Base-by-base conservation (phyloP, 2,329 filamentous ascomycete genomes). In the Purpureocillium takamizusanense region DNA sequence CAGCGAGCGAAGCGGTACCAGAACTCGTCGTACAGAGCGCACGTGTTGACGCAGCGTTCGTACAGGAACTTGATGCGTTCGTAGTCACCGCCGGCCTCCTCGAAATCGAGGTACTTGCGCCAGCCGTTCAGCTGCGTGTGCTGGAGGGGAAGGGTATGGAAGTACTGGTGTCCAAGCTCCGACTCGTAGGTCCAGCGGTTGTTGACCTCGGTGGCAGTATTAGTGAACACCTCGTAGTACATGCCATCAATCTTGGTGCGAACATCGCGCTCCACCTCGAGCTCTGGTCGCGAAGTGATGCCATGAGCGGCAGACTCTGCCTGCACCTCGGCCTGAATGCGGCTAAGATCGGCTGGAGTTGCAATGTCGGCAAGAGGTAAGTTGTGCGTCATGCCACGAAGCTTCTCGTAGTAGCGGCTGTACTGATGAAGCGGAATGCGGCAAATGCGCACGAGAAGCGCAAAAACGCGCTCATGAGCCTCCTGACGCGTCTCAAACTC, bases 1-100 rank as follows among this genome's bases (percentile, higher is more conserved):
- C 92, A 98, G 31, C 90, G 74, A 13, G 84, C 86, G 61, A 95
- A 98, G n/a, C 92, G 83, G 52, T 94, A 79, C 92, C 92, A 98
- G 61, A 97, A 94, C 56, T 97, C 90, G 36, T 97, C 90, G 56
- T 98, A 95, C 49, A 94, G 83, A 13, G 92, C 90, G 53, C 86
- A 94, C 1, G 87, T 90, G 28, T 95, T 86, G 37, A 98, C 64
- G 52, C 89, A 97, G 37, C 92, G 81, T 66, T 98, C 92, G 57
- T 98, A 97, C 25, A 98, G 66, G 54, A 92, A 92, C 6, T 84
- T 76, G 33, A 74, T 82, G 42, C 92, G 78, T 12, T 70, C 62
- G 48, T 80, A 86, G 46, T 89, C 78, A 37, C 85, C 87, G 59
- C 95, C 83, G 0, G 73, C 65, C 63, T 98, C 92, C 57, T 98